Conservation (phyloP, 345 rosid genomes). For the Melaleuca alternifolia region DNA sequence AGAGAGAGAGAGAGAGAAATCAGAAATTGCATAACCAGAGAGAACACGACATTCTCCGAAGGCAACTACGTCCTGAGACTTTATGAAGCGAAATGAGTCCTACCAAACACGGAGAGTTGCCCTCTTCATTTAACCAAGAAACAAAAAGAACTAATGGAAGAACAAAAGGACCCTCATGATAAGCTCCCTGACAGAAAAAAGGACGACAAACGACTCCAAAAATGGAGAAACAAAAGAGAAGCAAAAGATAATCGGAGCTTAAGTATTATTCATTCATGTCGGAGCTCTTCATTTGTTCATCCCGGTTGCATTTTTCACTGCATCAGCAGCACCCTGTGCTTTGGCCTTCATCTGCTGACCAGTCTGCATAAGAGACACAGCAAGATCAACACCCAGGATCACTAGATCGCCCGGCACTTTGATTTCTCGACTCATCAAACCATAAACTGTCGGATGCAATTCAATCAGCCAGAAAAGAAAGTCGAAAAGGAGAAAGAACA, state of each 20-base stretch:
- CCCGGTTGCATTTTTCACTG: slow-evolving; percentile 51
- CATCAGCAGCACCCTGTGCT: slow-evolving; percentile 56
- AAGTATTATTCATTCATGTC: slow-evolving; percentile 26
- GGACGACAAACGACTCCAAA: not conserved
- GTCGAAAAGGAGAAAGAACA: not conserved
- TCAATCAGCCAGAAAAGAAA: not conserved
- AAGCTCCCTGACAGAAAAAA: not conserved
- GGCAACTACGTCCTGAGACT: not conserved
- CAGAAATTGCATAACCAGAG: not conserved
- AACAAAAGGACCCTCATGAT: not conserved
- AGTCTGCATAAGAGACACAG: slow-evolving; percentile 16
- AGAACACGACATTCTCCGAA: not conserved
- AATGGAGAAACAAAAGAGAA: not conserved
- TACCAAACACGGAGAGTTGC: not conserved
- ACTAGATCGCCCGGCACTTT: not conserved
- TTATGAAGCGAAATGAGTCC: not conserved
- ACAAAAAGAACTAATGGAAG: not conserved
- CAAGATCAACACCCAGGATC: not conserved
- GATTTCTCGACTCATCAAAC: not conserved
- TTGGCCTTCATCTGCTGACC: slow-evolving; percentile 45
- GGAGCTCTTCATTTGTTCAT: slow-evolving; percentile 30
- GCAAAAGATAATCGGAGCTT: not conserved
- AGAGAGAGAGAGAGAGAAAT: not conserved
- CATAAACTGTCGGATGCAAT: not conserved
- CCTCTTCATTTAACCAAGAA: not conserved